These are phyloP conservation scores for Veloboletus limbatus DNA, from an alignment of 1,284 basidiomycete species.

Conservation along the genomic window DNA sequence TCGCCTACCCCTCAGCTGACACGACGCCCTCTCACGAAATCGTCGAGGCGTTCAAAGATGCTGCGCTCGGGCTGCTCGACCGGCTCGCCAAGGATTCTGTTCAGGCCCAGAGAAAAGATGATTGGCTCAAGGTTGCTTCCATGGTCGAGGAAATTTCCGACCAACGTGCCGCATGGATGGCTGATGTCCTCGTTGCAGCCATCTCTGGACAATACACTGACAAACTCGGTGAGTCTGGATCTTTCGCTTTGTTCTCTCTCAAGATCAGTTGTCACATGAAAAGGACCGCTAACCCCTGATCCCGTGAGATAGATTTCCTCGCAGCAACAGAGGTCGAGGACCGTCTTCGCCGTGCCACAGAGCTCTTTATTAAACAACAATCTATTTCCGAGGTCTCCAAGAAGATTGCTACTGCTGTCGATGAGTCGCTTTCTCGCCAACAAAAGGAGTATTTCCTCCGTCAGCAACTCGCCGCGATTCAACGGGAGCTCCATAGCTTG, in stretches of 20 bases:
- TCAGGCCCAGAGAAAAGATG: conserved; percentile 55
- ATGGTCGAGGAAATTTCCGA: conserved; percentile 65
- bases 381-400: conserved; percentile 74
- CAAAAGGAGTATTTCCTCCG: conserved; percentile 82
- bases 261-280: not conserved
- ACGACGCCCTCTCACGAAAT: conserved; percentile 48
- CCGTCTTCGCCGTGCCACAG: conserved; percentile 61
- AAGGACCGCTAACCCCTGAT: conserved; percentile 4
- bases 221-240: conserved; percentile 55
- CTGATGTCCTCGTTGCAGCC: conserved; percentile 66
- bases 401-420: conserved; percentile 74
- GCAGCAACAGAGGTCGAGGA: conserved; percentile 53
- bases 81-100: conserved; percentile 59
- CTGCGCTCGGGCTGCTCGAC: conserved; percentile 63
- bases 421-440: conserved; percentile 75
- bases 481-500: conserved; percentile 78
- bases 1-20: conserved; percentile 49
- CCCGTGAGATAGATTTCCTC: conserved; percentile 53
- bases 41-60: conserved; percentile 63
- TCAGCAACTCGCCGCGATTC: conserved; percentile 87
- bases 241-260: not conserved
- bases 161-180: conserved; percentile 64
- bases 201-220: conserved; percentile 64
- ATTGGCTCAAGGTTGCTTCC: conserved; percentile 59
- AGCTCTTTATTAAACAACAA: conserved; percentile 66